Evolutionary conservation across 306 rosid genomes (phyloP), one percentile per base, ranked within the genome.

Genomic region (Acacia confusa): DNA sequence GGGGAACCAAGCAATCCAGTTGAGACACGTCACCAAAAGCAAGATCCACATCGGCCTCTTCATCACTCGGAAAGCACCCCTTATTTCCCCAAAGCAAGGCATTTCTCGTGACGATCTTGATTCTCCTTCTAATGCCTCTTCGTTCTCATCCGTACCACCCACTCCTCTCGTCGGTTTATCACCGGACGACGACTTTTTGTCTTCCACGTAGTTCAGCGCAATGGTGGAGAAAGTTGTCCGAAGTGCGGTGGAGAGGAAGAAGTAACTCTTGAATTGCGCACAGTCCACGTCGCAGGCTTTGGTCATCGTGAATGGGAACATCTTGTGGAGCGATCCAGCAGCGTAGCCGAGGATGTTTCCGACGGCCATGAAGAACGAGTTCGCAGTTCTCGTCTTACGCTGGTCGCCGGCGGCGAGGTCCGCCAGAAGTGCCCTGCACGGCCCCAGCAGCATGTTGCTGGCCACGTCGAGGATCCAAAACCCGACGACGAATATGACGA

Each of bases 1-100:
- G 0, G 97, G 96, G 25, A 92, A 94, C 97, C 98, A 94, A 0
- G 88, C 98, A 0, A 92, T 12, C 97, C 97, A 94, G 24, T 94
- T 94, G 2, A 91, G 57, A 0, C 91, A 80, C 7, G 97, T 94
- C 15, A 94, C 97, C 0, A 89, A 1, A 1, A 94, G 79, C 13
- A 94, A 36, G 22, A 92, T 52, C 88, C 91, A 79, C 98, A 92
- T 92, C 0, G 98, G 96, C 20, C 44, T 86, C 38, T 79, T 20
- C 9, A 94, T 38, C 20, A 68, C 85, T 52, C 28, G 83, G 4
- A 92, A 72, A 0, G 94, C 98, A 0, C 77, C 85, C 0, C 22
- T 0, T 3, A 94, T 24, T 5, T 90, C 76, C 0, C 82, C 81
- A 0, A 86, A 74, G 14, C 88, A 87, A 0, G 91, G 86, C 4